Evolutionary conservation across 805 yeast genomes (phyloP).

Genomic region (Candida stauntonica): DNA sequence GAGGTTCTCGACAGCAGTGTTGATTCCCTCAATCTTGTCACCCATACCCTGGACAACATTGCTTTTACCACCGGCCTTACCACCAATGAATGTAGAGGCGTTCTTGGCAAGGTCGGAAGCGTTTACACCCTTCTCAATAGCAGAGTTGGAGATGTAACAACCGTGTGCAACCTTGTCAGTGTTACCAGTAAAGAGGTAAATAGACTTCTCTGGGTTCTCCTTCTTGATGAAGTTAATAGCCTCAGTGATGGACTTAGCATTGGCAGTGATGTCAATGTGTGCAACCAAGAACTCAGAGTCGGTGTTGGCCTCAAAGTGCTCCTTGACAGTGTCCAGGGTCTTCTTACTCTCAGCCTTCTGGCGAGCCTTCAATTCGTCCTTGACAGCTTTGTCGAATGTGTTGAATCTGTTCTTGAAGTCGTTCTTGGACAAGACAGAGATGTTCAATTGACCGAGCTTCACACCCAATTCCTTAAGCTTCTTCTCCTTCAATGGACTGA

Average conservation of each 20-base stretch:
- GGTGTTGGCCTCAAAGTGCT: constrained; percentile 54
- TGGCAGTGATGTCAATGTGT: constrained; percentile 66
- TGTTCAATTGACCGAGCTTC: constrained; percentile 71
- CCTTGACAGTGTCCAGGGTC: constrained; percentile 71
- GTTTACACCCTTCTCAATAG: constrained; percentile 63
- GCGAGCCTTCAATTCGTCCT: constrained; percentile 81
- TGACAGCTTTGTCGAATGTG: constrained; percentile 77
- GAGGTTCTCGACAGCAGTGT: constrained; percentile 70
- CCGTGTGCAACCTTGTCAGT: constrained; percentile 89
- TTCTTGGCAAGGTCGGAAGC: constrained; percentile 71
- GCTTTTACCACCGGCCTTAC: constrained; percentile 98
- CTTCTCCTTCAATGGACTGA: constrained; percentile 76
- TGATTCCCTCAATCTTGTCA: constrained; percentile 64
- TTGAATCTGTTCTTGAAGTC: constrained; percentile 68
- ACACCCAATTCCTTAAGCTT: constrained; percentile 81
- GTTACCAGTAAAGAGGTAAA: constrained; percentile 76
- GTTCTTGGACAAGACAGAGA: constrained; percentile 78
- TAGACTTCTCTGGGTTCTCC: constrained; percentile 65
- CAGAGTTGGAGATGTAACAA: constrained; percentile 74
- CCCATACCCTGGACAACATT: constrained; percentile 97
- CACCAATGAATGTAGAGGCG: constrained; percentile 78
- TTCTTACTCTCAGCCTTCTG: constrained; percentile 86
- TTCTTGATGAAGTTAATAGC: constrained; percentile 82
- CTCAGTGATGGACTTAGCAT: constrained; percentile 92
- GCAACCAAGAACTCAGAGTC: constrained; percentile 59